Conservation (phyloP, 805 yeast species). For the Metschnikowia amazonensis region DNA sequence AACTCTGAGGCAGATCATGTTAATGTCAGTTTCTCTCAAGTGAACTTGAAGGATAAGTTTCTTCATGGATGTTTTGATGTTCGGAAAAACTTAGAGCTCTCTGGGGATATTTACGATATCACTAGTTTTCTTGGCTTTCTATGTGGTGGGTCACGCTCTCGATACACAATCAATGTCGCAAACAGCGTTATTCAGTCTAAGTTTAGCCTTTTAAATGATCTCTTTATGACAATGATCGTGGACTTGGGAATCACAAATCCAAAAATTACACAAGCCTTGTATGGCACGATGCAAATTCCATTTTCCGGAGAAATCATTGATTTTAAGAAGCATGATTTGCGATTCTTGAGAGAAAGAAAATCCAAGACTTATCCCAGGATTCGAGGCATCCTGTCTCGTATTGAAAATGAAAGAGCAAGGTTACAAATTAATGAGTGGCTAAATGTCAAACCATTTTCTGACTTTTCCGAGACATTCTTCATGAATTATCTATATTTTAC, state of each 20-base stretch:
- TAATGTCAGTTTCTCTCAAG: constrained; percentile 9
- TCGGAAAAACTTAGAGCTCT: not conserved
- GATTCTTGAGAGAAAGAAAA: constrained; percentile 19
- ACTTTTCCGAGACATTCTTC: constrained; percentile 23
- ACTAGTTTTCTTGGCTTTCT: constrained; percentile 7
- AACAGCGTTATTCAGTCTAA: constrained; percentile 7
- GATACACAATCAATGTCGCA: constrained; percentile 4
- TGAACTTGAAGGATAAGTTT: constrained; percentile 6
- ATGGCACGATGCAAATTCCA: constrained; percentile 6
- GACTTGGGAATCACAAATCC: constrained; percentile 4
- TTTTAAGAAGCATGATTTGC: constrained; percentile 34
- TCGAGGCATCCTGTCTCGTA: constrained; percentile 3
- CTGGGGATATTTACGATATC: constrained; percentile 3
- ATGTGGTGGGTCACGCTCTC: constrained; percentile 9
- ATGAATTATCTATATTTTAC: constrained; percentile 13
- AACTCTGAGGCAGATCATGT: constrained; percentile 1
- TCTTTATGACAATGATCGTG: constrained; percentile 7
- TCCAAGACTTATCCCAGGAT: not conserved
- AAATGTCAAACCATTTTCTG: constrained; percentile 32
- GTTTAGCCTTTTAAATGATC: constrained; percentile 6
- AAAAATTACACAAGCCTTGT: not conserved
- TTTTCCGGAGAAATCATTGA: constrained; percentile 33
- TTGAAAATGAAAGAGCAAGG: constrained; percentile 9
- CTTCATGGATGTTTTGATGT: constrained; percentile 11
- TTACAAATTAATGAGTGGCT: constrained; percentile 38